Evolutionary conservation across 352 stramenopile species (phyloP).

Genomic region (Globisporangium alternatum): DNA sequence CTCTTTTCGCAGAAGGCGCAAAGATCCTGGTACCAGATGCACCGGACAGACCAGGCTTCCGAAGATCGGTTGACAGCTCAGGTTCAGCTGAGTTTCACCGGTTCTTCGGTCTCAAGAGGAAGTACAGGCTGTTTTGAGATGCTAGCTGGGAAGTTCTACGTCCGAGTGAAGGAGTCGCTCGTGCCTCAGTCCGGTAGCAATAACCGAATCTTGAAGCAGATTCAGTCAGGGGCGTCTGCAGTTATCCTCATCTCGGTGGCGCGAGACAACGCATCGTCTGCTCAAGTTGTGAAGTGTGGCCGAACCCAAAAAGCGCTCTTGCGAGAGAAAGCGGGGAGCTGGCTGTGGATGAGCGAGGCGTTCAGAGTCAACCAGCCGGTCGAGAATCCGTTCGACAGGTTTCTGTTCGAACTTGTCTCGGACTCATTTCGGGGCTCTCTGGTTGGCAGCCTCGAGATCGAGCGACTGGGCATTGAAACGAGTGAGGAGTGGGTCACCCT

Average conservation of each 20-base stretch:
- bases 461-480: neutral
- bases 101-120: conserved; percentile 3
- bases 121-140: too few species aligned
- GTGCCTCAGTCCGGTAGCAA: neutral
- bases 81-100: conserved; percentile 9
- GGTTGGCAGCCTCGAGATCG: neutral
- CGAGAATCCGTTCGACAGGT: neutral
- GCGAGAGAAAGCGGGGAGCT: neutral
- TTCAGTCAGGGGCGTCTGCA: conserved; percentile 13
- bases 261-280: neutral
- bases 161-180: conserved; percentile 4
- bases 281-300: neutral
- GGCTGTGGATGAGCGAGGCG: conserved; percentile 29
- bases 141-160: conserved; percentile 5
- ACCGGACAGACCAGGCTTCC: neutral
- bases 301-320: conserved; percentile 9
- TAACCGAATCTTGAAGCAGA: neutral
- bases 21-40: conserved; percentile 11
- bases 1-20: neutral
- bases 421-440: neutral
- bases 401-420: conserved; percentile 10
- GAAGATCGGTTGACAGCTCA: conserved; percentile 1
- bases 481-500: conserved; percentile 11
- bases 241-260: conserved; percentile 12
- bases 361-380: conserved; percentile 8